A percentile compares a stretch with the other conserved stretches of the same genome.
These are phyloP conservation scores for Colletotrichum cordylinicola DNA, from an alignment of 2,329 filamentous ascomycete genomes.

Conservation along the genomic window DNA sequence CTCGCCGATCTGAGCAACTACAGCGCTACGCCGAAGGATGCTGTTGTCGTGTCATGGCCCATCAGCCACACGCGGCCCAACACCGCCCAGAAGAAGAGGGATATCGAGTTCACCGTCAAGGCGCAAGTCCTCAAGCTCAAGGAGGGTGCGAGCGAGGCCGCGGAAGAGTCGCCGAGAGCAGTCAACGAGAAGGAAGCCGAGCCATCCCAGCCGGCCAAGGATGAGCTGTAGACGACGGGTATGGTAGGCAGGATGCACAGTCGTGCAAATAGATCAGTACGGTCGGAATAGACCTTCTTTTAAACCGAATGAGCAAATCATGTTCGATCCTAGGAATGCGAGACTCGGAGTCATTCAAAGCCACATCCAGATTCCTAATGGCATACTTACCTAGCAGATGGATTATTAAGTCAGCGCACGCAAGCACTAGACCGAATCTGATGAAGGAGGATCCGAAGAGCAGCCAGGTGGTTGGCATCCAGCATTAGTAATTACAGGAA, in stretches of 20 bases:
- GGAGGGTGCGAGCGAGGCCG: background rate
- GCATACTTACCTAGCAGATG: background rate
- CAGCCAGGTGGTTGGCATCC: background rate
- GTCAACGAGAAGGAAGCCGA: background rate
- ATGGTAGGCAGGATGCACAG: background rate
- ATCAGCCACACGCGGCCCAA: conserved; percentile 32
- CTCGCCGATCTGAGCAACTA: conserved; percentile 34
- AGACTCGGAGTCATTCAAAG: background rate
- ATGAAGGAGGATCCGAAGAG: background rate
- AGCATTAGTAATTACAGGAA: conserved; percentile 4
- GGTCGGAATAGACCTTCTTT: background rate
- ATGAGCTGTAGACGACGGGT: background rate
- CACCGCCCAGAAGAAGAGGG: conserved; percentile 26
- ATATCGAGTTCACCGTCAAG: conserved; percentile 35
- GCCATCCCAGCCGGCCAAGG: background rate
- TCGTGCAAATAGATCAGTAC: background rate
- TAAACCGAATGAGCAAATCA: background rate
- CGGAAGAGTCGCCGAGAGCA: background rate
- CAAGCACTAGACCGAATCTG: background rate
- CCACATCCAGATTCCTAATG: background rate
- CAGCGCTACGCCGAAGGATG: conserved; percentile 28
- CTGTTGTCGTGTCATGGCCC: conserved; percentile 34
- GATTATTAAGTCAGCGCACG: background rate
- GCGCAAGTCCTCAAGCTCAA: conserved; percentile 31
- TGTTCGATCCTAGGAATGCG: background rate